phyloP scores from a whole-genome alignment of 129 eudicot genomes.

The Tanacetum coccineum region DNA sequence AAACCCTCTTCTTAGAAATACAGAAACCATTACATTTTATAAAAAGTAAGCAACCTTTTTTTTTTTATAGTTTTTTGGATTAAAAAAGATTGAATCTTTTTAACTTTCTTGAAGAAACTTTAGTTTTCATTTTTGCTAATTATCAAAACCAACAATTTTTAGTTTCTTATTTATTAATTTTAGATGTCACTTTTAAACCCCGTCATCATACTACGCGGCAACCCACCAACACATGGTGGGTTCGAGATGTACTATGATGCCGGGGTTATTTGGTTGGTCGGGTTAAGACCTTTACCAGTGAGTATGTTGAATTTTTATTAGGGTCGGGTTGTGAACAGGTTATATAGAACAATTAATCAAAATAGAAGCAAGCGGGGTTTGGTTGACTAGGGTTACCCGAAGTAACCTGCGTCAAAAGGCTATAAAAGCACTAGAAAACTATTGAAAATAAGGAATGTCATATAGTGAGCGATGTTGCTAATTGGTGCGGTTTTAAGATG shows the following conservation, averaged over 20 bases:
- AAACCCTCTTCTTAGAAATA: not conserved
- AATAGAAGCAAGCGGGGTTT: slow-evolving; percentile 72
- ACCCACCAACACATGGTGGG: slow-evolving; percentile 29
- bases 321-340: slow-evolving; percentile 90
- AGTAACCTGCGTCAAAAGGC: slow-evolving; percentile 89
- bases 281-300: slow-evolving; percentile 80
- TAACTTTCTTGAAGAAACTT: not conserved
- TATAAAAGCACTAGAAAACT: slow-evolving; percentile 62
- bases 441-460: slow-evolving; percentile 48
- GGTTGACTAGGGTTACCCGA: no score
- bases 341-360: slow-evolving; percentile 70
- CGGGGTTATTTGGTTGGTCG: slow-evolving; percentile 73
- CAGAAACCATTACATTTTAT: not conserved
- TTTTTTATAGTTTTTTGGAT: not conserved
- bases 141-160: no score
- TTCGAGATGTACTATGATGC: slow-evolving; percentile 87
- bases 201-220: slow-evolving; percentile 75
- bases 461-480: slow-evolving; percentile 35
- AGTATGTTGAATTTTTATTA: slow-evolving; percentile 66
- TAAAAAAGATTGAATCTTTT: not conserved
- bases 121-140: no score
- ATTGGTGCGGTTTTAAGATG: slow-evolving; percentile 86
- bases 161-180: no score
- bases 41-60: not conserved
- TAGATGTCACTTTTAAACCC: slow-evolving; percentile 73